phyloP scores from a whole-genome alignment of 2,329 filamentous ascomycete genomes.

The Gyromitra esculenta region DNA sequence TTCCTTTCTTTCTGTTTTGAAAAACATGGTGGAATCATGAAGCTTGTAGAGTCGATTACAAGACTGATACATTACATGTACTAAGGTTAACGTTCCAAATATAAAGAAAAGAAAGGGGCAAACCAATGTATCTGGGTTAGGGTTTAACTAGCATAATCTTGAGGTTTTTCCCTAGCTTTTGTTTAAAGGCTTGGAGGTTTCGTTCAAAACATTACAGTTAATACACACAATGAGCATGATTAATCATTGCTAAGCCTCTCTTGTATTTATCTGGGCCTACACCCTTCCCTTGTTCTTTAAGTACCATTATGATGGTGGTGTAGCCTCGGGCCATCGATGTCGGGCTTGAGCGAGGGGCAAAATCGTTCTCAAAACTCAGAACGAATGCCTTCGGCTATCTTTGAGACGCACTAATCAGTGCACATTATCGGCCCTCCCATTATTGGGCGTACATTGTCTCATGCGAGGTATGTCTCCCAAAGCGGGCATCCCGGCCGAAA shows the following conservation, averaged over 20 bases:
- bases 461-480: conserved; percentile 47
- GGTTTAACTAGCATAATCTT: neutral
- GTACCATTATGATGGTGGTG: neutral
- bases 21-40: neutral
- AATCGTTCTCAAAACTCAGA: neutral
- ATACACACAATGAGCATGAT: too few species aligned
- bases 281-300: neutral
- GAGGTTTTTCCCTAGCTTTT: neutral
- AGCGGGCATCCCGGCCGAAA: conserved; percentile 31
- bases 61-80: too few species aligned
- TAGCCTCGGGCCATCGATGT: neutral
- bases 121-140: too few species aligned
- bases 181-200: neutral
- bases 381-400: conserved; percentile 26
- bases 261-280: neutral
- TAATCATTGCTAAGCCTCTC: too few species aligned
- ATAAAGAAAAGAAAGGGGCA: neutral
- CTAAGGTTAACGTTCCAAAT: too few species aligned
- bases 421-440: conserved; percentile 17
- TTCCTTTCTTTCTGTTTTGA: neutral
- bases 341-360: neutral
- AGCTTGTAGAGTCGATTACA: neutral
- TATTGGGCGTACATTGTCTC: conserved; percentile 35
- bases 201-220: too few species aligned
- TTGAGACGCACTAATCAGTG: conserved; percentile 5